Percentiles rank a stretch among this genome's conserved stretches.
phyloP scores from a whole-genome alignment of 2,329 filamentous ascomycete genomes.

The Paraphaeosphaeria sporulosa region DNA sequence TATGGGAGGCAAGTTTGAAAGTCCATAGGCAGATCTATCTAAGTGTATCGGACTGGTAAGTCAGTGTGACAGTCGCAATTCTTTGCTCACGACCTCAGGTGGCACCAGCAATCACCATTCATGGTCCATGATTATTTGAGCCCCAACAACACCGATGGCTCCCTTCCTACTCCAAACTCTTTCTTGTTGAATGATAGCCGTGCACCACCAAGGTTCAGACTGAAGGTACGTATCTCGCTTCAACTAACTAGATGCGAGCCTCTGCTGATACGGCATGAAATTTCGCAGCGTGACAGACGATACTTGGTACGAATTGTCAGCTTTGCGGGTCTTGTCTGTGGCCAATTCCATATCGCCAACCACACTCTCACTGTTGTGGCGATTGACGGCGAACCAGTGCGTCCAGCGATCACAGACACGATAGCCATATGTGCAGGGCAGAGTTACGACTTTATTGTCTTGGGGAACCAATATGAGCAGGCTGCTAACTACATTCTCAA shows the following conservation, averaged over 20 bases:
- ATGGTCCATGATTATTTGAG: constrained; percentile 58
- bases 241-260: too few relatives aligned
- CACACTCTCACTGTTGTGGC: constrained; percentile 19
- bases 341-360: constrained; percentile 45
- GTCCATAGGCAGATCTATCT: constrained; percentile 64
- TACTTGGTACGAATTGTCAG: constrained; percentile 77
- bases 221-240: not conserved
- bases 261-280: not conserved
- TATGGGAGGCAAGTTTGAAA: constrained; percentile 59
- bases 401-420: constrained; percentile 45
- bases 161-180: constrained; percentile 71
- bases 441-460: constrained; percentile 33
- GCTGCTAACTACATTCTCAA: constrained; percentile 65
- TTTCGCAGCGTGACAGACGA: constrained; percentile 68
- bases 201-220: constrained; percentile 60
- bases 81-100: constrained; percentile 42
- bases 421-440: constrained; percentile 51
- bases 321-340: constrained; percentile 69
- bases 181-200: constrained; percentile 75
- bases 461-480: constrained; percentile 33
- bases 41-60: constrained; percentile 75
- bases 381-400: constrained; percentile 38
- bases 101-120: constrained; percentile 65
- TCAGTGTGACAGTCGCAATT: not conserved
- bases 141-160: constrained; percentile 57